Evolutionary conservation across 2,329 filamentous ascomycete genomes (phyloP).

Genomic region (Capronia epimyces): DNA sequence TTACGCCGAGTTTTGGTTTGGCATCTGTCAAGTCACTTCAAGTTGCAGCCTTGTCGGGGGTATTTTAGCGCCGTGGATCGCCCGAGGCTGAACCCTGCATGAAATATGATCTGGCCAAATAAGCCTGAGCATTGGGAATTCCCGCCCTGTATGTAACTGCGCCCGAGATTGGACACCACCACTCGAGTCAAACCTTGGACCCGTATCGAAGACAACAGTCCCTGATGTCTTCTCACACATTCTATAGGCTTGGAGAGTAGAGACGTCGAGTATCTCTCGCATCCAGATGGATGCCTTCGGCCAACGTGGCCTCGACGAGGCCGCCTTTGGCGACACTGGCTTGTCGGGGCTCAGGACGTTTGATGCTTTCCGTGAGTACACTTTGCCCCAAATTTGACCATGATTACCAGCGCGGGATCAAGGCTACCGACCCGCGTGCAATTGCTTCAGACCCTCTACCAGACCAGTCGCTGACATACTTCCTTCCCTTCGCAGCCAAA

Average conservation of each 20-base stretch:
- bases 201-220: not conserved
- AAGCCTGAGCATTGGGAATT: not conserved
- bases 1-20: not conserved
- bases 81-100: constrained; percentile 21
- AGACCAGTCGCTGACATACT: constrained; percentile 3
- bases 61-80: not conserved
- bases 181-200: not conserved
- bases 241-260: constrained; percentile 11
- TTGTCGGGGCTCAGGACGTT: constrained; percentile 67
- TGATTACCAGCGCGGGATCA: too few relatives aligned
- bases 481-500: constrained; percentile 61
- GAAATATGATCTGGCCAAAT: constrained; percentile 21
- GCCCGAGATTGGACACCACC: not conserved
- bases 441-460: not conserved
- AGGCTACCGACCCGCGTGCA: not conserved
- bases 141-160: not conserved
- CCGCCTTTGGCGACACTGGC: constrained; percentile 69
- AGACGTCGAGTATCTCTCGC: constrained; percentile 11
- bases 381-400: not conserved
- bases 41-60: not conserved
- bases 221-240: constrained; percentile 9
- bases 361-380: constrained; percentile 84
- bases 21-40: not conserved
- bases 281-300: constrained; percentile 23
- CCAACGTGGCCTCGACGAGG: constrained; percentile 67